Base-by-base conservation (phyloP, 2,329 filamentous ascomycete genomes). In the Orbilia ellipsospora region DNA sequence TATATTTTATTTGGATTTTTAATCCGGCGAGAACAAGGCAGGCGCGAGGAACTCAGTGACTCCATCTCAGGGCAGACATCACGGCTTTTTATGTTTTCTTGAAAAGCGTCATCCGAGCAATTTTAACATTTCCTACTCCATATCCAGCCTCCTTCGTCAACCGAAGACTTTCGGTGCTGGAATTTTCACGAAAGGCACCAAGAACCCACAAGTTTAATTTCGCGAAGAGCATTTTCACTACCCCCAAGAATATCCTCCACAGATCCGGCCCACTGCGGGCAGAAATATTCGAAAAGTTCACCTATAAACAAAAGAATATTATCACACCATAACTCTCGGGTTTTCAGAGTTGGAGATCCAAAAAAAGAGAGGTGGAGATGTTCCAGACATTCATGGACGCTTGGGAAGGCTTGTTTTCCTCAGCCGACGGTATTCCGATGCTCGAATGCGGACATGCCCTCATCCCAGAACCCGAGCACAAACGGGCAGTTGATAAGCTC, bases 181-280 rank as follows among this genome's bases (percentile, higher is more conserved):
- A 61, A 61, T 61, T 61, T 31, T 13, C 42, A 18, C 13, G 10
- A n/a, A 48, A 36, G 10, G 8, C 6, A 59, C 23, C 48, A 26
- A 26, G 42, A 31, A 61, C 28, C 57, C 48, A 40, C 51, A 36
- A 51, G 36, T 63, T 63, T 56, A 57, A 50, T 62, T 50, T 50
- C 56, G 59, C 48, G 64, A 52, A 36, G 50, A 69, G 31, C 6
- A 36, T 36, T 69, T 61, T 55, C 50, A 28, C n/a, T n/a, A 13
- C 16, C 44, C 16, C 5, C 15, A 12, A 48, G 44, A 61, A 57
- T 61, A 28, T 48, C 48, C 45, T n/a, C 23, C 45, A 13, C 56
- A 44, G 57, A 63, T 69, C 57, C 66, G 66, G 66, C 36, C 40
- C 50, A n/a, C 20, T 50, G 23, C 66, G 59, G 66, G 66, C 44